Evolutionary conservation across 306 rosid species (phyloP), one percentile per base, ranked within the genome.

Genomic region (Prunus davidiana): DNA sequence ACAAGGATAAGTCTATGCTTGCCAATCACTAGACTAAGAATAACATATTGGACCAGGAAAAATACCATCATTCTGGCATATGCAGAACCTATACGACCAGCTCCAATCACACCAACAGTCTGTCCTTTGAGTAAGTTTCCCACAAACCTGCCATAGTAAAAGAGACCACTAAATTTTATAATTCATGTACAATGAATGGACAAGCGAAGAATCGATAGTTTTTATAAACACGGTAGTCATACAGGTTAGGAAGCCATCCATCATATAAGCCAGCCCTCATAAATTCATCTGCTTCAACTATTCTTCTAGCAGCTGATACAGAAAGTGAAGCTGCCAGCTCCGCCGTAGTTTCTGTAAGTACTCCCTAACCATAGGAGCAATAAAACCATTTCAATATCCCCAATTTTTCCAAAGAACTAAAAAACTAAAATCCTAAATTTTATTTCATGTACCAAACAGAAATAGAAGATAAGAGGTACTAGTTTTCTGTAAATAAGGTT

Each of bases 31-130:
- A 12, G n/a, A 67, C 15, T 67, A 76, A 56, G 32, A 5, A 16
- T 12, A 73, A 60, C 46, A 73, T 27, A 4, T 27, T 73, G 60
- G 69, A 73, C 49, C 22, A 71, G 66, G 54, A 43, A 64, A 50
- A 60, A 71, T 88, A 92, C 99, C 99, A 96, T 96, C 97, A 96
- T 96, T 88, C 99, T 89, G 22, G 99, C 99, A 86, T 96, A 96
- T 45, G 99, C 93, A 5, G 99, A 96, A 72, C 99, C 99, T 62
- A 96, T 96, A 51, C 99, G 97, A 51, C 99, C 98, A 65, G 99
- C 99, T 79, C 99, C 99, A 78, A 96, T 96, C 61, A 96, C 99
- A 67, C 99, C 99, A 78, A 96, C 99, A 6, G 99, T 91, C 82
- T 92, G 99, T 69, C 99, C 99, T 70, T 92, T 96, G 60, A 96